Base-by-base conservation (phyloP, 2,329 filamentous ascomycete genomes). In the Sporothrix phasma region DNA sequence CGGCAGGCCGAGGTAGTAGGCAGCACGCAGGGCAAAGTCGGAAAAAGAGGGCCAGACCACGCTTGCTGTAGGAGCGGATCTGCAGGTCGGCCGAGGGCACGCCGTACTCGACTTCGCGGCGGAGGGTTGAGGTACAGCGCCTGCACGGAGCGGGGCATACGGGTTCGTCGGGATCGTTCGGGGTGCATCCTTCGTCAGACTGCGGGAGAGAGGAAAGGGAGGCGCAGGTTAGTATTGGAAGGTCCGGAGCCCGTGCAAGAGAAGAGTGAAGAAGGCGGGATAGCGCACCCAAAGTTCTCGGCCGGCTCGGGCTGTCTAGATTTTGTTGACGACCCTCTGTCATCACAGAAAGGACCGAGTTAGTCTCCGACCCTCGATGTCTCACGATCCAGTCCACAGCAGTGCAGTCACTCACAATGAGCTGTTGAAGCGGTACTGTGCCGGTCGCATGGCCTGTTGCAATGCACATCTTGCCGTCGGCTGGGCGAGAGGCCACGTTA, bases 11-110 rank as follows among this genome's bases (percentile, higher is more conserved):
- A 97, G 85, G 77, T 93, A 99, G 78, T 97, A 99, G 64, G 94
- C 94, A 3, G 92, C 92, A 69, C 94, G 89, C 63, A 97, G 80
- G 59, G 92, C 92, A 74, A 99, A 97, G 78, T 99, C 94, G 75
- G 88, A 83, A 74, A n/a, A 96, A 97, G 78, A 97, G 92, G 71
- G 96, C 90, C 65, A 99, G 85, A 70, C 96, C 94, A 66, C 92
- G 90, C 41, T 92, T 80, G 71, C 84, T 92, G 81, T 90, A 99
- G 39, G 93, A 96, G 69, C 94, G 90, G 58, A 99, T 79, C 74
- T 99, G 94, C 39, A 99, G 86, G 74, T 97, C 88, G 78, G 91
- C 96, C 11, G 89, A 86, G 13, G 92, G 92, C 41, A 96, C 84
- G 61, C 90, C 90, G 73, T 90, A 87, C 71, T 87, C 76, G 53